Base-by-base conservation (phyloP, 306 rosid genomes). In the Fagus sylvatica region DNA sequence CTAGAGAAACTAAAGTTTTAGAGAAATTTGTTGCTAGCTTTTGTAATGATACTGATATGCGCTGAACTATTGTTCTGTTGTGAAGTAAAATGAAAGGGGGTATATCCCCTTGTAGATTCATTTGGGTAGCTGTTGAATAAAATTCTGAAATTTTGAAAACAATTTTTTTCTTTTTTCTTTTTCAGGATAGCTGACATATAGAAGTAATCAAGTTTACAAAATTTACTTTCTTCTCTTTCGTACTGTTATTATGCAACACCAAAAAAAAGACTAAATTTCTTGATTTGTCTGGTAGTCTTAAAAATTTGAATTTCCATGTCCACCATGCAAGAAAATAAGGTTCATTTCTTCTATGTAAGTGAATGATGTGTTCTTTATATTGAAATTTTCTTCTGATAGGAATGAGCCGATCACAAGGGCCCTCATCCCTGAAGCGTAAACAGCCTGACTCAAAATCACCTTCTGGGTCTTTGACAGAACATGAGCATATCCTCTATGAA, bases 361-460 rank as follows among this genome's bases (percentile, higher is more conserved):
- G 19, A n/a, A 61, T 61, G 42, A 33, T 12, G 4, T 11, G 37
- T 42, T 69, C 37, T 51, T 60, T 56, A 16, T 16, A 5, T 37
- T 61, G 53, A 71, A 30, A 17, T 48, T 82, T 53, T 51, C 70
- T 41, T 56, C 73, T 39, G 4, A 30, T 78, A 81, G 83, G 79
- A 85, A 86, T 91, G 94, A 88, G 80, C 76, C 82, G 51, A 30
- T 65, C 76, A 76, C 85, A 76, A 82, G 89, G 74, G 46, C 82
- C 87, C 73, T 74, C 87, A 9, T 34, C 87, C 34, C 82, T 57
- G n/a, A 91, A 91, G 79, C 82, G 90, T 72, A 91, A 89, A 74
- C 82, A 84, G 46, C 86, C 72, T 37, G 92, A 88, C 5, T 71
- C 84, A 46, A 73, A 60, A 43, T 46, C 81, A 12, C 77, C 67